Evolutionary conservation across 2,329 filamentous ascomycete species (phyloP).

Genomic region (Trichothecium roseum): DNA sequence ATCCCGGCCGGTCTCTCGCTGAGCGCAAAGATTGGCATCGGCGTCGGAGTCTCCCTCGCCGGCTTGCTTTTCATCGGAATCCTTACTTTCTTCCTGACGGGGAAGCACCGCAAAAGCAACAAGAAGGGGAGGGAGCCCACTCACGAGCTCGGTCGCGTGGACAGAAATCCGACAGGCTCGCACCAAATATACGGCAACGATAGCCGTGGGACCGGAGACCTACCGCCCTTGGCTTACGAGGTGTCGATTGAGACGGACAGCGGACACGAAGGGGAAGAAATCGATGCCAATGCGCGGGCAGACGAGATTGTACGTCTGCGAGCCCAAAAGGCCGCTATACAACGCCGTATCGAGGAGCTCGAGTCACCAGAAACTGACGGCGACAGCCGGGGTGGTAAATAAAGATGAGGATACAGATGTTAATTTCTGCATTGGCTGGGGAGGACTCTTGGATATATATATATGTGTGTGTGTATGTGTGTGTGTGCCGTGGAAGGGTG

Average conservation of each 20-base stretch:
- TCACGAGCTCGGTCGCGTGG: not conserved
- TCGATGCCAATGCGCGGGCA: constrained; percentile 11
- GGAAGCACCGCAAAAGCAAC: constrained; percentile 5
- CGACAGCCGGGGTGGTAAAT: too few species aligned
- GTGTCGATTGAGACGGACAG: constrained; percentile 12
- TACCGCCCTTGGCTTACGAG: constrained; percentile 21
- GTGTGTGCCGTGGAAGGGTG: too few species aligned
- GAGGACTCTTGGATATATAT: too few species aligned
- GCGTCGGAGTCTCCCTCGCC: constrained; percentile 19
- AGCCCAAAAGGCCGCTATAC: constrained; percentile 23
- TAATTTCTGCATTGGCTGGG: too few species aligned
- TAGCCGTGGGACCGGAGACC: not conserved
- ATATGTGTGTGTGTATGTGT: too few species aligned
- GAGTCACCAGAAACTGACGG: constrained; percentile 13
- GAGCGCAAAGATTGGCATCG: constrained; percentile 23
- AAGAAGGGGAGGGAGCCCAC: not conserved
- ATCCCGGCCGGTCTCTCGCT: constrained; percentile 14
- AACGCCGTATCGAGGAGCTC: constrained; percentile 23
- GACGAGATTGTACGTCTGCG: constrained; percentile 20
- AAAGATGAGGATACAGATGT: too few species aligned
- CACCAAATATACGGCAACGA: not conserved
- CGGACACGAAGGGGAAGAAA: constrained; percentile 10
- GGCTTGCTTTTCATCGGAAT: constrained; percentile 17
- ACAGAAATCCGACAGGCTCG: not conserved
- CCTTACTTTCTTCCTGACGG: constrained; percentile 13